A percentile compares a stretch with the other conserved stretches of the same genome.
Conservation (phyloP, 306 rosid species). For the Cucurbita maxima region DNA sequence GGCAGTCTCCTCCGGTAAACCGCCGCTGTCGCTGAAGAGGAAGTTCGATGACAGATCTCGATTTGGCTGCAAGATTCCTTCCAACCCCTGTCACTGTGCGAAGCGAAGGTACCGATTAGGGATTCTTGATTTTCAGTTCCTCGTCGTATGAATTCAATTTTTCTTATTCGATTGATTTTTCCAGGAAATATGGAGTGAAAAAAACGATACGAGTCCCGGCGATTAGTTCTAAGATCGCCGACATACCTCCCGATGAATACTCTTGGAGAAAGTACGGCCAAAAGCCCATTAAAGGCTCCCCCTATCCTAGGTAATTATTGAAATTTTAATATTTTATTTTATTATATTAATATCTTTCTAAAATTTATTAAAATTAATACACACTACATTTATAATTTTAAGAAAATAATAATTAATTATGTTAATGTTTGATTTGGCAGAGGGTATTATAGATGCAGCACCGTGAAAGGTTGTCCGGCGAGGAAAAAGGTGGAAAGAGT, state of each 20-base stretch:
- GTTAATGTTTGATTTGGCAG: constrained; percentile 14
- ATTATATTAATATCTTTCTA: too few species aligned
- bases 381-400: not conserved
- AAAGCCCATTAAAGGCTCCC: constrained; percentile 78
- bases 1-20: constrained; percentile 31
- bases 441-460: constrained; percentile 69
- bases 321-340: too few species aligned
- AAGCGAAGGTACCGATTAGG: constrained; percentile 41
- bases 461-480: constrained; percentile 67
- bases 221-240: constrained; percentile 48
- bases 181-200: constrained; percentile 43
- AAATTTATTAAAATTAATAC: too few species aligned
- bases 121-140: not conserved
- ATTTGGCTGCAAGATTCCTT: constrained; percentile 15
- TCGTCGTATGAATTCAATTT: not conserved
- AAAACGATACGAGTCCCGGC: constrained; percentile 51
- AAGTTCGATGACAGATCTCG: constrained; percentile 29
- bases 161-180: not conserved
- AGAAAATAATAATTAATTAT: not conserved
- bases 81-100: constrained; percentile 54
- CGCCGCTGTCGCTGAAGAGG: constrained; percentile 44
- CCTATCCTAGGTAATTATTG: constrained; percentile 41
- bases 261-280: constrained; percentile 84
- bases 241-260: constrained; percentile 56
- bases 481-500: constrained; percentile 79